Evolutionary conservation across 2,329 filamentous ascomycete genomes (phyloP).

Genomic region (Hymenoscyphus linearis): DNA sequence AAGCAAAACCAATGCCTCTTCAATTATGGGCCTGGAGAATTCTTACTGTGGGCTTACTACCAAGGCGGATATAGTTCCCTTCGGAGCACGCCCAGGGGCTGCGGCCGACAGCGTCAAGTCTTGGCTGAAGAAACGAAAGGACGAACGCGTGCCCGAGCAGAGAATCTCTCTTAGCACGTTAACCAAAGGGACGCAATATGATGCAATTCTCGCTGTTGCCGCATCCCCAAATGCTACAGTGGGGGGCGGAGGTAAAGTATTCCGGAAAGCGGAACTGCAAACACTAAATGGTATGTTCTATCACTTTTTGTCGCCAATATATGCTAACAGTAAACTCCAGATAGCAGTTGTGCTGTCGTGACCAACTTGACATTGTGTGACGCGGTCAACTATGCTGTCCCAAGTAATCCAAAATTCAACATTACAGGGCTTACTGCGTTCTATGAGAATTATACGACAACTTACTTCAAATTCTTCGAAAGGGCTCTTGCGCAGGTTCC

Average conservation of each 20-base stretch:
- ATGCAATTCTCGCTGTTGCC: slow-evolving; percentile 63
- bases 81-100: slow-evolving; percentile 40
- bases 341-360: slow-evolving; percentile 78
- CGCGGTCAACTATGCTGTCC: slow-evolving; percentile 85
- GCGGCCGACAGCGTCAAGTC: slow-evolving; percentile 45
- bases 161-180: slow-evolving; percentile 81
- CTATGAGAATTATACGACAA: slow-evolving; percentile 72
- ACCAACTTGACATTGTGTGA: slow-evolving; percentile 86
- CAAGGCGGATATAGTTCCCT: slow-evolving; percentile 57
- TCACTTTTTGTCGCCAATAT: background rate
- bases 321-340: slow-evolving; percentile 32
- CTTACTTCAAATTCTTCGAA: slow-evolving; percentile 71
- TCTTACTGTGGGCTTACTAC: slow-evolving; percentile 78
- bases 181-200: slow-evolving; percentile 66
- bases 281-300: slow-evolving; percentile 65
- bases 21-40: slow-evolving; percentile 63
- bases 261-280: slow-evolving; percentile 63
- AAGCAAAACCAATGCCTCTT: slow-evolving; percentile 52
- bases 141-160: slow-evolving; percentile 67
- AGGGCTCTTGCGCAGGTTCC: slow-evolving; percentile 78
- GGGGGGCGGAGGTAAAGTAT: slow-evolving; percentile 73
- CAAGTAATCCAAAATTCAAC: slow-evolving; percentile 65
- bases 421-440: slow-evolving; percentile 56
- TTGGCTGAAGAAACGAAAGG: slow-evolving; percentile 64
- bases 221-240: slow-evolving; percentile 50